Percentiles rank a stretch among this genome's conserved stretches.
phyloP scores from a whole-genome alignment of 169 alveolate genomes.

The Perkinsus chesapeaki region DNA sequence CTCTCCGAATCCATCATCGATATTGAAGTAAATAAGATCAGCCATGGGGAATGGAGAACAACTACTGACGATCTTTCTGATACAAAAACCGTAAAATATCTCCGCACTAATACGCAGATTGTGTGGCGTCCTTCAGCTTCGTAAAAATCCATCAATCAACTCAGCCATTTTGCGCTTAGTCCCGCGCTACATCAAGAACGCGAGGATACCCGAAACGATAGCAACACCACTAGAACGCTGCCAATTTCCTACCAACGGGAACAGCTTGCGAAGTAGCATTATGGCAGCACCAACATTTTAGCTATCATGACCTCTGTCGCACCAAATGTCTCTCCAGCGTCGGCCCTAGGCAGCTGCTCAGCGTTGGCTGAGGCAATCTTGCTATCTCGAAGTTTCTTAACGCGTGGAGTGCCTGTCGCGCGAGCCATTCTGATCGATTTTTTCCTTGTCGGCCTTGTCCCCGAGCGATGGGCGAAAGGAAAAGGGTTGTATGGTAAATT shows the following conservation, averaged over 20 bases:
- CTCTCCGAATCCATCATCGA: conserved; percentile 93
- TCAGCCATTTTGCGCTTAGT: background rate
- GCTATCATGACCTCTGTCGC: background rate
- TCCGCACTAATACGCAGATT: background rate
- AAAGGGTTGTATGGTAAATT: too few species aligned
- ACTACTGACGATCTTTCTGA: too few species aligned
- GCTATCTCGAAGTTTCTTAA: background rate
- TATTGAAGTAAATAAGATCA: conserved; percentile 58
- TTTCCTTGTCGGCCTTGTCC: too few species aligned
- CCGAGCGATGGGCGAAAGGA: too few species aligned
- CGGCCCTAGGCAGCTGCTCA: background rate
- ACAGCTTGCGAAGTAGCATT: too few species aligned
- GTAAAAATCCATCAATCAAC: background rate
- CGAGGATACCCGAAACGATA: background rate
- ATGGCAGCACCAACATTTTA: background rate
- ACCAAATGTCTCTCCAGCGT: background rate
- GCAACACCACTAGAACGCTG: too few species aligned
- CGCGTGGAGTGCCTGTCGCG: background rate
- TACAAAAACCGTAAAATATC: background rate
- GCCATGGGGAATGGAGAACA: background rate
- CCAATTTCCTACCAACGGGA: too few species aligned
- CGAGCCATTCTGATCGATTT: background rate
- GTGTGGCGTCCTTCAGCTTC: too few species aligned
- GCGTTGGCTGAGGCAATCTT: background rate
- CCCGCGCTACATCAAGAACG: background rate